Base-by-base conservation (phyloP, 345 rosid genomes). In the Draba incana region DNA sequence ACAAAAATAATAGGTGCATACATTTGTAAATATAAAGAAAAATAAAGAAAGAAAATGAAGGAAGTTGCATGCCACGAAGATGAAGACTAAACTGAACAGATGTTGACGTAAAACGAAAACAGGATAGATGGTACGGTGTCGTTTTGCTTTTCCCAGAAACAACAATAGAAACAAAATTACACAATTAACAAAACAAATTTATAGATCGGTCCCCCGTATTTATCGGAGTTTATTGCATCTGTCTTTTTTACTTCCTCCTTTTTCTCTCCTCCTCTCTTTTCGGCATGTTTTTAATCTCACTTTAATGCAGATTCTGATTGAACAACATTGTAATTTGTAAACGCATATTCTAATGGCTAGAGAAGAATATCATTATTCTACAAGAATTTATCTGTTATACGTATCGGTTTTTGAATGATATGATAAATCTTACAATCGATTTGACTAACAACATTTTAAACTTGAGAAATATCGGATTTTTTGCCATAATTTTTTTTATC, bases 41-140 rank as follows among this genome's bases (percentile, higher is more conserved):
- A 31, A 31, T 33, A 33, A 6, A 11, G 53, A n/a, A 41, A 10
- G 11, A 24, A 42, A 7, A 31, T 20, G 16, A 62, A 27, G 31
- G 27, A 30, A 16, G 16, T 10, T 69, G 51, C 50, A 58, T 38
- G 72, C 24, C 15, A 56, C 11, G 8, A 14, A 38, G 10, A 9
- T 11, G 43, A 33, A 41, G 37, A 10, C n/a, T 13, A 20, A 44
- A 55, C 45, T 20, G 47, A 45, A 55, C 38, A 56, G 64, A 46
- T 69, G 49, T 68, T 57, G 72, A 69, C 41, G 42, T 27, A 48
- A 57, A 58, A 69, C 23, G 31, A 48, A 48, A 30, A 8, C 10
- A 25, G 73, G 15, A 43, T 50, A 28, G 51, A 16, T 49, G 66
- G 33, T 69, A 59, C 52, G 44, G 43, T 69, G 52, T 69, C 64